phyloP scores from a whole-genome alignment of 441 rosid genomes.

The Brassica balearica region DNA sequence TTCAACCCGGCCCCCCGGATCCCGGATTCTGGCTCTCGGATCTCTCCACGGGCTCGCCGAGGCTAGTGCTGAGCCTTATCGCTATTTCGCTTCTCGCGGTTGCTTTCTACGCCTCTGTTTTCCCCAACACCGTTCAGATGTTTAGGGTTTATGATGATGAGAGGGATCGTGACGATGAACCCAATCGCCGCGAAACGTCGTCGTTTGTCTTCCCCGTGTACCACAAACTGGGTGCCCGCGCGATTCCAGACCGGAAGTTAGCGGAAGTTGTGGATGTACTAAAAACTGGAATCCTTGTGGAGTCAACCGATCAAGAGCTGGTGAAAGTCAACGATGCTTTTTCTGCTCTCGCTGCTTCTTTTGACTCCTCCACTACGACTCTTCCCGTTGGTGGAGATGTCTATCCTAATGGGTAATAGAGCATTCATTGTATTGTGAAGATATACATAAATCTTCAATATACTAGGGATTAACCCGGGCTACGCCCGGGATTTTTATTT shows the following conservation, averaged over 20 bases:
- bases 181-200: constrained; percentile 35
- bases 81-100: constrained; percentile 65
- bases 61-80: constrained; percentile 55
- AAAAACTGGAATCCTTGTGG: constrained; percentile 46
- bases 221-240: constrained; percentile 61
- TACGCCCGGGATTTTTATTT: no score
- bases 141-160: constrained; percentile 46
- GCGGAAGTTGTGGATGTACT: constrained; percentile 53
- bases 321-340: constrained; percentile 45
- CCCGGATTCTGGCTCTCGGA: constrained; percentile 44
- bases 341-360: constrained; percentile 47
- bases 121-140: constrained; percentile 52
- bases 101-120: constrained; percentile 50
- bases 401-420: constrained; percentile 81
- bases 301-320: constrained; percentile 39
- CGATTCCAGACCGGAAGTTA: constrained; percentile 46
- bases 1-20: constrained; percentile 50
- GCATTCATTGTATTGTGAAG: constrained; percentile 16
- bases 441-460: no score
- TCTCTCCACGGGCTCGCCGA: constrained; percentile 44
- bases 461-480: no score
- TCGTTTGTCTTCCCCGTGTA: constrained; percentile 77
- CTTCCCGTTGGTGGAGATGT: constrained; percentile 82
- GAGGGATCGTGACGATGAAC: constrained; percentile 45
- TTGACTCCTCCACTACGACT: constrained; percentile 55